These are phyloP conservation scores for Debaryomyces castellii DNA, from an alignment of 805 yeast species.

Conservation along the genomic window DNA sequence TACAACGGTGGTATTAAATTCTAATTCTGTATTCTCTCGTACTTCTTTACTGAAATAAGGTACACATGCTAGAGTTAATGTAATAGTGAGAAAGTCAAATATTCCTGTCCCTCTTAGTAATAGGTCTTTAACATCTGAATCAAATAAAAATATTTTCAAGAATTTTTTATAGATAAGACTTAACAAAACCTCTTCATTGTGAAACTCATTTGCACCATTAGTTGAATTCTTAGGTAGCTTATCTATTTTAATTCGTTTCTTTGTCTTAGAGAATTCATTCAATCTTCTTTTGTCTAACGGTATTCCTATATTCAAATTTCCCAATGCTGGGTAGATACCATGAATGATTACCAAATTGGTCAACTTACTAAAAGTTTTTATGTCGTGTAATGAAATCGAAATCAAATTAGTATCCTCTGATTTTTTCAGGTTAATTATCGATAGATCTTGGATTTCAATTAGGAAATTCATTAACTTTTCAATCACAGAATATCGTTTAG, in stretches of 20 bases:
- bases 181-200: slow-evolving; percentile 19
- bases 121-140: slow-evolving; percentile 52
- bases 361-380: slow-evolving; percentile 67
- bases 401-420: slow-evolving; percentile 36
- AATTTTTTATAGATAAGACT: slow-evolving; percentile 31
- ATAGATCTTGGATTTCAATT: slow-evolving; percentile 36
- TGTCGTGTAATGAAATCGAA: slow-evolving; percentile 80
- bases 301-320: slow-evolving; percentile 54
- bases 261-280: slow-evolving; percentile 42
- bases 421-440: slow-evolving; percentile 23
- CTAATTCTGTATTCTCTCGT: slow-evolving; percentile 4
- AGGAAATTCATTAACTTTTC: slow-evolving; percentile 36
- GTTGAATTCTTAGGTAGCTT: slow-evolving; percentile 9
- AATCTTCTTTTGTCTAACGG: slow-evolving; percentile 61
- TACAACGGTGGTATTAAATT: slow-evolving; percentile 34
- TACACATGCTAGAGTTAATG: slow-evolving; percentile 43
- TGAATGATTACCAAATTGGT: slow-evolving; percentile 64
- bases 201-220: slow-evolving; percentile 13
- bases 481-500: slow-evolving; percentile 17
- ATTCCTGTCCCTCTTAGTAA: slow-evolving; percentile 66
- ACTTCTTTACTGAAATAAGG: slow-evolving; percentile 24
- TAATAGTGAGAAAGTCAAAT: slow-evolving; percentile 55
- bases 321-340: slow-evolving; percentile 68
- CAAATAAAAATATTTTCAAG: slow-evolving; percentile 29
- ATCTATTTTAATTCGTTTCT: slow-evolving; percentile 23